These are phyloP conservation scores for Pyrenophora teres DNA, from an alignment of 2,329 filamentous ascomycete genomes.

Conservation along the genomic window DNA sequence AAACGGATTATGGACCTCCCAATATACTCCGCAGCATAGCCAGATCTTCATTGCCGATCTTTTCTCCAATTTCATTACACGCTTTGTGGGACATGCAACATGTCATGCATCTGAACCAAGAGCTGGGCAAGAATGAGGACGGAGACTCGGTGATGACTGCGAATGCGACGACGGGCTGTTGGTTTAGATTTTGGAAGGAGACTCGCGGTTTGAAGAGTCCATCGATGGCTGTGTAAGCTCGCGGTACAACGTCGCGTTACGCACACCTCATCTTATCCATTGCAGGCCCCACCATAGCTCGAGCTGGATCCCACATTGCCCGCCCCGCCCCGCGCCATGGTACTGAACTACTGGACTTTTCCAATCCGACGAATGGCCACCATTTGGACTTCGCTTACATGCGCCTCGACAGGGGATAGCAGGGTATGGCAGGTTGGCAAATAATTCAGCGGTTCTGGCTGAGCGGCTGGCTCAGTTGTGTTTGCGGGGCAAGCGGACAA, in stretches of 20 bases:
- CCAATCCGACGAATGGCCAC: constrained; percentile 24
- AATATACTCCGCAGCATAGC: constrained; percentile 26
- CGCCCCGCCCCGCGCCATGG: constrained; percentile 14
- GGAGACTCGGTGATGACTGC: neutral
- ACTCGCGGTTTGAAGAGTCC: neutral
- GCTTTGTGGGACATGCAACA: neutral
- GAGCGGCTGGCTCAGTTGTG: constrained; percentile 20
- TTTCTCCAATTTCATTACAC: neutral
- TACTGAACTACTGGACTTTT: constrained; percentile 2
- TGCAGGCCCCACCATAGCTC: constrained; percentile 32
- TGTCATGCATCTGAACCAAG: too few relatives aligned
- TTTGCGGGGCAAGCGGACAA: constrained; percentile 29
- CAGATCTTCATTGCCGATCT: constrained; percentile 21
- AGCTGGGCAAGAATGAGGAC: too few relatives aligned
- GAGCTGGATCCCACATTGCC: constrained; percentile 27
- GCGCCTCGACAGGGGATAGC: constrained; percentile 11
- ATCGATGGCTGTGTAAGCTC: neutral
- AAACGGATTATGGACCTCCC: constrained; percentile 23
- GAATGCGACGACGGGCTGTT: neutral
- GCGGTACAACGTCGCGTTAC: constrained; percentile 3
- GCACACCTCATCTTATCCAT: constrained; percentile 10
- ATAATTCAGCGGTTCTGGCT: constrained; percentile 18
- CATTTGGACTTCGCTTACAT: constrained; percentile 10
- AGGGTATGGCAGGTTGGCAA: constrained; percentile 13
- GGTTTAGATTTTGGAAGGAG: neutral